A percentile compares a stretch with the other conserved stretches of the same genome.
These are phyloP conservation scores for Cenococcum geophilum DNA, from an alignment of 495 filamentous ascomycete genomes.

Conservation along the genomic window DNA sequence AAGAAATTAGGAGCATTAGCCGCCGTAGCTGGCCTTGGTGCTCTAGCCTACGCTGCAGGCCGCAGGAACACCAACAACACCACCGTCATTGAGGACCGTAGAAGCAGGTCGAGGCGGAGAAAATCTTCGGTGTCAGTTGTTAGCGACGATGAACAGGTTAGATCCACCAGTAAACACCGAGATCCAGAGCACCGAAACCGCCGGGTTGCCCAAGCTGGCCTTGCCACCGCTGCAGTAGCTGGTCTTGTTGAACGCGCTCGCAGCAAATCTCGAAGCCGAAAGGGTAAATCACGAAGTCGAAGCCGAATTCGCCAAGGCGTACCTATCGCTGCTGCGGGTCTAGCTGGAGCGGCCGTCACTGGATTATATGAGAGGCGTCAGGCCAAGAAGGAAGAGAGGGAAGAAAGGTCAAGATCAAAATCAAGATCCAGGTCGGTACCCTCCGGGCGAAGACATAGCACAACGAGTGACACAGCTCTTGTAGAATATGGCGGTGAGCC, in stretches of 20 bases:
- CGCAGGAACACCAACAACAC: conserved; percentile 55
- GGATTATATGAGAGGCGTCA: conserved; percentile 76
- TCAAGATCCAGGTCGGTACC: conserved; percentile 51
- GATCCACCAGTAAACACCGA: conserved; percentile 36
- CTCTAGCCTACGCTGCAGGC: conserved; percentile 54
- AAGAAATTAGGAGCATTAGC: conserved; percentile 62
- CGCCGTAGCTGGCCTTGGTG: conserved; percentile 58
- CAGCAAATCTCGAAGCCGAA: conserved; percentile 61
- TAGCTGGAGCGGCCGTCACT: conserved; percentile 71
- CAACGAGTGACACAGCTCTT: conserved; percentile 62
- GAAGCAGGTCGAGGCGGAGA: conserved; percentile 63
- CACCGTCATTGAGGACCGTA: conserved; percentile 48
- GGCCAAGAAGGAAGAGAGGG: conserved; percentile 57
- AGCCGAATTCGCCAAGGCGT: conserved; percentile 55
- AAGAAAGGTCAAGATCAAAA: conserved; percentile 44
- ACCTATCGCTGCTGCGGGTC: conserved; percentile 66
- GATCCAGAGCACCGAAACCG: conserved; percentile 58
- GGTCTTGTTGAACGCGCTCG: conserved; percentile 68
- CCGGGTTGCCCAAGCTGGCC: conserved; percentile 68
- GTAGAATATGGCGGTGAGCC: conserved; percentile 74
- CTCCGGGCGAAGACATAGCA: conserved; percentile 48
- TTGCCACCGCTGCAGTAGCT: conserved; percentile 71
- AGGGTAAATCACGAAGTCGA: conserved; percentile 50
- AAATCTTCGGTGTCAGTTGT: conserved; percentile 47
- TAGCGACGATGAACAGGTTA: conserved; percentile 26